phyloP scores from a whole-genome alignment of 352 stramenopile genomes.

The Phytopythium ostracodes region DNA sequence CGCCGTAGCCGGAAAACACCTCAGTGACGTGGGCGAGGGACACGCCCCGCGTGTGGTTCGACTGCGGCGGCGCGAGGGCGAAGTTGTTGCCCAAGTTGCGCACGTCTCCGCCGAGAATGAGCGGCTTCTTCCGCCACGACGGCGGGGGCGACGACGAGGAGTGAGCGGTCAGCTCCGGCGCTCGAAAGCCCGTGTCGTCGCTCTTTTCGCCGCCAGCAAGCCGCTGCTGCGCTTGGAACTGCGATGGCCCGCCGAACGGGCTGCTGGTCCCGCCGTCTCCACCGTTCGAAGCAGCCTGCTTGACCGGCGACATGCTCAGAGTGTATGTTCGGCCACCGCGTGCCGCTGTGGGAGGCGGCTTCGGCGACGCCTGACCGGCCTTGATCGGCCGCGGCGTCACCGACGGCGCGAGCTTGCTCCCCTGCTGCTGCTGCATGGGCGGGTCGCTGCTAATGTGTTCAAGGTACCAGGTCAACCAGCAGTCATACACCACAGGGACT shows the following conservation, averaged over 20 bases:
- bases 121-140: conserved; percentile 46
- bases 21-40: conserved; percentile 38
- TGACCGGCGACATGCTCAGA: conserved; percentile 43
- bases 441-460: background rate
- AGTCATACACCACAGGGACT: background rate
- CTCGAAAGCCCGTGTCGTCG: conserved; percentile 18
- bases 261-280: background rate
- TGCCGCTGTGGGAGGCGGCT: conserved; percentile 6
- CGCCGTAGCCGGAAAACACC: conserved; percentile 44
- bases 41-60: conserved; percentile 11
- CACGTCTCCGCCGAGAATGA: conserved; percentile 66
- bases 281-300: conserved; percentile 4
- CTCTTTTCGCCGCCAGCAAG: conserved; percentile 6
- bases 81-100: conserved; percentile 74
- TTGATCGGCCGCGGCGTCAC: conserved; percentile 63
- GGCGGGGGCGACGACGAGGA: conserved; percentile 13
- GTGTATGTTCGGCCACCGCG: conserved; percentile 48
- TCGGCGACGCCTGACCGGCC: conserved; percentile 11
- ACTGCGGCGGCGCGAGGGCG: conserved; percentile 38
- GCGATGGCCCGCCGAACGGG: conserved; percentile 8
- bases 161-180: conserved; percentile 15
- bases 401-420: conserved; percentile 48
- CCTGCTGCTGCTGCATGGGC: conserved; percentile 9
- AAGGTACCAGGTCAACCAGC: background rate
- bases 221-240: conserved; percentile 13